Evolutionary conservation across 495 filamentous ascomycete genomes (phyloP).

Genomic region (Talaromyces ruber): DNA sequence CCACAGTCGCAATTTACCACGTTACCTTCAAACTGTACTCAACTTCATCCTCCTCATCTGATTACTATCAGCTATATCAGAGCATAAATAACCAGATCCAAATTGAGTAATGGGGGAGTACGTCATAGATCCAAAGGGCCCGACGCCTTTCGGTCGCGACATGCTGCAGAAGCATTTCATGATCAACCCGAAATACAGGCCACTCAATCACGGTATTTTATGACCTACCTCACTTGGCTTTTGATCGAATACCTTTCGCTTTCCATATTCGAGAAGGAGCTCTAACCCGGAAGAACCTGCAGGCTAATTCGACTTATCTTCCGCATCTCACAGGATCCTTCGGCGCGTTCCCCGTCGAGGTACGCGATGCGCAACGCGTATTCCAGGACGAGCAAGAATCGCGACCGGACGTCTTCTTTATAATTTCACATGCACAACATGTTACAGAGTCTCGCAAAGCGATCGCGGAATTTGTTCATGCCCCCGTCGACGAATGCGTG

Average conservation of each 20-base stretch:
- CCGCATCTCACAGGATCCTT: constrained; percentile 54
- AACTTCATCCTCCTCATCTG: background rate
- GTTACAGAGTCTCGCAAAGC: constrained; percentile 57
- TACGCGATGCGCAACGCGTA: constrained; percentile 47
- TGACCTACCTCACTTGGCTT: background rate
- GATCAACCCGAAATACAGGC: constrained; percentile 57
- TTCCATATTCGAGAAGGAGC: background rate
- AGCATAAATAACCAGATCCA: background rate
- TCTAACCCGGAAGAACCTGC: background rate
- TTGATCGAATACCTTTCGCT: background rate
- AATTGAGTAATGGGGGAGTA: background rate
- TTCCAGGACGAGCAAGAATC: constrained; percentile 56
- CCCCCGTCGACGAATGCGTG: constrained; percentile 54
- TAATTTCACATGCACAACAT: constrained; percentile 46
- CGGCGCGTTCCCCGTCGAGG: constrained; percentile 57
- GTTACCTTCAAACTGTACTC: background rate
- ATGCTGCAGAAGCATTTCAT: constrained; percentile 60
- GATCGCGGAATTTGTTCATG: constrained; percentile 55
- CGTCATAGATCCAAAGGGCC: background rate
- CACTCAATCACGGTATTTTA: constrained; percentile 72
- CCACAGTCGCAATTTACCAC: background rate
- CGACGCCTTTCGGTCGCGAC: constrained; percentile 44
- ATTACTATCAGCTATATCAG: background rate
- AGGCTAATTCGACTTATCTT: background rate
- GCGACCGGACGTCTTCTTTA: constrained; percentile 64